Base-by-base conservation (phyloP, 192 early-diverging fungal species). In the Neocallimastix lanati region DNA sequence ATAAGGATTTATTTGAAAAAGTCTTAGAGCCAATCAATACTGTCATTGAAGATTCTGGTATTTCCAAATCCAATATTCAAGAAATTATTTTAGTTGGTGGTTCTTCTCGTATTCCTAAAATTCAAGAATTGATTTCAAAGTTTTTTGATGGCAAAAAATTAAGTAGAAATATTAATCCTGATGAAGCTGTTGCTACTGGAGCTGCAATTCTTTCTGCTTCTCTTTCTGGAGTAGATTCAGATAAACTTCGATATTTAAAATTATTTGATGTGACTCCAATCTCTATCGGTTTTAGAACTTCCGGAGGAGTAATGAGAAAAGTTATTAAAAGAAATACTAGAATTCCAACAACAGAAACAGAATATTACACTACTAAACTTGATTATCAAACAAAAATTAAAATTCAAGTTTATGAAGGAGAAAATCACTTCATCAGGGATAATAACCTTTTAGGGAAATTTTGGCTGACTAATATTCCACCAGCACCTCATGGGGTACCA, bases 81-180 rank as follows among this genome's bases (percentile, higher is more conserved):
- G 96, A 98, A 83, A 96, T 98, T 83, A 96, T 98, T 82, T 88
- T 98, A 30, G n/a, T n/a, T n/a, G n/a, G n/a, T n/a, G n/a, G n/a
- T n/a, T n/a, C n/a, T n/a, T n/a, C n/a, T n/a, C n/a, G 96, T 91
- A 98, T 98, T 88, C 96, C 96, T 89, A 97, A 96, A 91, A 91
- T 98, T 85, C 95, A 96, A 88, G 95, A 96, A 91, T 92, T 98
- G 86, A 92, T 98, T 83, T 93, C 94, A 67, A 94, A 97, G 79
- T n/a, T n/a, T n/a, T n/a, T n/a, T n/a, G n/a, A n/a, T n/a, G n/a
- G n/a, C n/a, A n/a, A n/a, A n/a, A n/a, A n/a, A n/a, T n/a, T n/a
- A n/a, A n/a, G n/a, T n/a, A n/a, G n/a, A n/a, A n/a, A n/a, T n/a
- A n/a, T n/a, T n/a, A n/a, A n/a, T n/a, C n/a, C n/a, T n/a, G n/a